Evolutionary conservation across 192 early-diverging fungal genomes (phyloP).

Genomic region (Glomus cerebriforme): DNA sequence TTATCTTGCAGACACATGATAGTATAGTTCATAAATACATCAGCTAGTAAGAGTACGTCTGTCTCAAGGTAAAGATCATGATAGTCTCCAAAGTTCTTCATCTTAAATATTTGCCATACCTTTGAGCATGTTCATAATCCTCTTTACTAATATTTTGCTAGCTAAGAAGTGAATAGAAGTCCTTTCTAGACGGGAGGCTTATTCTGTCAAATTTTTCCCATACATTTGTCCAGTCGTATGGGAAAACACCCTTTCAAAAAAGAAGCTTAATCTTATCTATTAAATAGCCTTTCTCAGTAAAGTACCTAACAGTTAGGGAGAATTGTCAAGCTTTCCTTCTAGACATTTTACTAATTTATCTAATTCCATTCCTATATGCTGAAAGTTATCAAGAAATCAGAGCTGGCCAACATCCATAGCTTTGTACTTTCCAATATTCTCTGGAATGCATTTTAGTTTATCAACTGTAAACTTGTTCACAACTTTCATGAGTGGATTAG

Average conservation of each 20-base stretch:
- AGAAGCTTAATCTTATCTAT: too few relatives aligned
- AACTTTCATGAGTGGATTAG: too few relatives aligned
- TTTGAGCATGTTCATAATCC: too few relatives aligned
- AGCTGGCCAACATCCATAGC: too few relatives aligned
- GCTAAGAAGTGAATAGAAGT: constrained; percentile 24
- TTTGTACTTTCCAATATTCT: too few relatives aligned
- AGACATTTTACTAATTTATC: constrained; percentile 11
- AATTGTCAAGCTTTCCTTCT: constrained; percentile 20
- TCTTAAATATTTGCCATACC: too few relatives aligned
- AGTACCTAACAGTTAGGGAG: constrained; percentile 11
- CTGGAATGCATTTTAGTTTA: too few relatives aligned
- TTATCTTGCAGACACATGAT: constrained; percentile 28
- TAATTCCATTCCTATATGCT: neutral
- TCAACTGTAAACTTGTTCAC: too few relatives aligned
- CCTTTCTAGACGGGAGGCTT: constrained; percentile 8
- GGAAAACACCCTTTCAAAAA: constrained; percentile 21
- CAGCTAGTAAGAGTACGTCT: constrained; percentile 26
- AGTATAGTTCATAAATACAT: constrained; percentile 29
- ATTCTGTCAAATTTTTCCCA: constrained; percentile 25
- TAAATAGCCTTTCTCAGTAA: constrained; percentile 18
- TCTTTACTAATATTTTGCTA: too few relatives aligned
- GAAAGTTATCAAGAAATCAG: too few relatives aligned
- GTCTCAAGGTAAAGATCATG: too few relatives aligned
- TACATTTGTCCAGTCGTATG: constrained; percentile 25
- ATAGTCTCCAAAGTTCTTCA: too few relatives aligned